phyloP scores from a whole-genome alignment of 2,329 filamentous ascomycete genomes.

The Cyclaneusma minus region DNA sequence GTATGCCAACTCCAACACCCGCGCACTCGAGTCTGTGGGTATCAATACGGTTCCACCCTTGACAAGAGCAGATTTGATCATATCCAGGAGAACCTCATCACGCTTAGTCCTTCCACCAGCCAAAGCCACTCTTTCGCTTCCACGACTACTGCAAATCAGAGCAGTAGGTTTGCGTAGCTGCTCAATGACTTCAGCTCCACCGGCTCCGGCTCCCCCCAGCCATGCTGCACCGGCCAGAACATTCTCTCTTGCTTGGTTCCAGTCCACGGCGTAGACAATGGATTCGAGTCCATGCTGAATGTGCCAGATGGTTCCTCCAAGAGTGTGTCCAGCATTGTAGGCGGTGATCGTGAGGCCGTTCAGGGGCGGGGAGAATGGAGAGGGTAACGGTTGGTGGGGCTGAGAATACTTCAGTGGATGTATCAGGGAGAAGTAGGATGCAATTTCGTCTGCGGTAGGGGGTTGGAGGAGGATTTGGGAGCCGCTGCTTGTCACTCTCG shows the following conservation, averaged over 20 bases:
- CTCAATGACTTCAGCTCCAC: slow-evolving; percentile 83
- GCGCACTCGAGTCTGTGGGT: slow-evolving; percentile 88
- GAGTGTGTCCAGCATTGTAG: slow-evolving; percentile 89
- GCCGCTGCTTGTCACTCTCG: slow-evolving; percentile 31
- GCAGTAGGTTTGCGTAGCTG: slow-evolving; percentile 87
- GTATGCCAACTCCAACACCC: slow-evolving; percentile 83
- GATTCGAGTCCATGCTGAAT: slow-evolving; percentile 94
- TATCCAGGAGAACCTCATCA: slow-evolving; percentile 72
- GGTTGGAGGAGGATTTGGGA: slow-evolving; percentile 42
- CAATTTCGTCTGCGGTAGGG: slow-evolving; percentile 77
- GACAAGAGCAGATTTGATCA: slow-evolving; percentile 62
- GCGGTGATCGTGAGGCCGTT: slow-evolving; percentile 90
- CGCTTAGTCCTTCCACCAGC: slow-evolving; percentile 62
- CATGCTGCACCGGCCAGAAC: slow-evolving; percentile 87
- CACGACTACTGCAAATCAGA: slow-evolving; percentile 78
- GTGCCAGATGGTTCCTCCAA: slow-evolving; percentile 97
- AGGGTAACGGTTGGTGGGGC: slow-evolving; percentile 76
- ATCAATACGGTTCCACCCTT: slow-evolving; percentile 85
- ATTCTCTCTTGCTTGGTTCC: slow-evolving; percentile 96
- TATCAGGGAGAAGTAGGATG: slow-evolving; percentile 78
- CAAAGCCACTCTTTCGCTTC: slow-evolving; percentile 55
- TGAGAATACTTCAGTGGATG: slow-evolving; percentile 94
- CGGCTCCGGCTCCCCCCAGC: slow-evolving; percentile 67
- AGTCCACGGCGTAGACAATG: slow-evolving; percentile 93
- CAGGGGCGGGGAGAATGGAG: slow-evolving; percentile 74